Evolutionary conservation across 345 rosid genomes (phyloP), one percentile per base, ranked within the genome.

Genomic region (Moricandia moricandioides): DNA sequence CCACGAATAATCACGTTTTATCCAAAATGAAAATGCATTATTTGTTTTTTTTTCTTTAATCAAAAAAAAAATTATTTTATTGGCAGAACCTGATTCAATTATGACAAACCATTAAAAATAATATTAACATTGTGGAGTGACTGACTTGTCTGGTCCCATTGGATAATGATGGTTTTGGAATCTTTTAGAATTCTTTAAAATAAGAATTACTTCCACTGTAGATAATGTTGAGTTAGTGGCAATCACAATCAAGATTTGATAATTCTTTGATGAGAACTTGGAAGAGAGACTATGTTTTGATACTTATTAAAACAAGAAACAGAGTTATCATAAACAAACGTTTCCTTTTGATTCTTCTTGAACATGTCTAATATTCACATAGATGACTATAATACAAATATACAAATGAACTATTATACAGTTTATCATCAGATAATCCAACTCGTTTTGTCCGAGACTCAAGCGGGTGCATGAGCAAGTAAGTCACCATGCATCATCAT

Each of bases 101-200:
- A 62, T 75, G 47, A 52, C 64, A 9, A 9, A 14, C 18, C 27
- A 37, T 35, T 47, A 11, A 30, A 49, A 47, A 21, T 0, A 37
- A 47, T 12, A 10, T n/a, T 14, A 31, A 13, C 65, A 8, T 47
- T 14, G 29, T 61, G 70, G 64, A 76, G 70, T 6, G 1, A 54
- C 70, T 62, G 75, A 70, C 75, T 63, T 31, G 69, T 56, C 68
- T 66, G 57, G 61, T 64, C 76, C 55, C 67, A 65, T 37, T 66
- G 8, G 77, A 72, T 71, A 71, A 71, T 51, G 72, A 78, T 52
- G 35, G 17, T 66, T 49, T 51, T 72, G 77, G 73, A 78, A 59
- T 65, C 34, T 43, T 70, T 64, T 26, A 11, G 17, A 16, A 17
- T 40, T n/a, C 62, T 73, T 11, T 33, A 26, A 24, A 30, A n/a